phyloP scores from a whole-genome alignment of 257 asterid species.

The Solanum neorickii region DNA sequence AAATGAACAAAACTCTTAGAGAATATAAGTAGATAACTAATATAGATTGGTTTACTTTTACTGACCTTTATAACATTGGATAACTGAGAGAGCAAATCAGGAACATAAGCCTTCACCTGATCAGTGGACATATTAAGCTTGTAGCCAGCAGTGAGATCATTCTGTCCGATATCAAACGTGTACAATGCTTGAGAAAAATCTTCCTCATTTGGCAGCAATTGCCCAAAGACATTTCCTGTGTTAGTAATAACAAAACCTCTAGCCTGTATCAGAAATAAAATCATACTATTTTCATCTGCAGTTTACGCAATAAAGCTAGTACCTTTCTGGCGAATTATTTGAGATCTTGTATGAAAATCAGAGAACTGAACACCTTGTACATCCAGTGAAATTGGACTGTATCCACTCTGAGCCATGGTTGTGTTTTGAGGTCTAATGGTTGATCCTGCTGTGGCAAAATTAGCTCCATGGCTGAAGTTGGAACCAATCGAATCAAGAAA shows the following conservation, averaged over 20 bases:
- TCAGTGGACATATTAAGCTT: constrained; percentile 48
- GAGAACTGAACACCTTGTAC: constrained; percentile 45
- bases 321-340: constrained; percentile 36
- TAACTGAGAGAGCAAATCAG: constrained; percentile 47
- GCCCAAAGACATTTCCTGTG: constrained; percentile 20
- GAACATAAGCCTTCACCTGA: constrained; percentile 64
- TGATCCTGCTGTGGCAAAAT: constrained; percentile 88
- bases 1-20: background rate
- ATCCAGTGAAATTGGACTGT: constrained; percentile 67
- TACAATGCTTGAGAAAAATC: constrained; percentile 44
- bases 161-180: constrained; percentile 75
- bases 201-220: constrained; percentile 34
- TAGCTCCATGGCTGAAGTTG: constrained; percentile 73
- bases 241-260: background rate
- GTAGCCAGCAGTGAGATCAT: constrained; percentile 75
- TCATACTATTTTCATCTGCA: background rate
- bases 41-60: background rate
- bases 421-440: constrained; percentile 71
- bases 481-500: constrained; percentile 75
- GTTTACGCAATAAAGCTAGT: background rate
- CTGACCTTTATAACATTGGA: constrained; percentile 43
- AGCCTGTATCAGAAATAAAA: background rate
- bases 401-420: constrained; percentile 64
- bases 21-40: background rate
- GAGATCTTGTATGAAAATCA: constrained; percentile 52